Evolutionary conservation across 768 basidiomycete genomes (phyloP).

Genomic region (Suillus clintonianus): DNA sequence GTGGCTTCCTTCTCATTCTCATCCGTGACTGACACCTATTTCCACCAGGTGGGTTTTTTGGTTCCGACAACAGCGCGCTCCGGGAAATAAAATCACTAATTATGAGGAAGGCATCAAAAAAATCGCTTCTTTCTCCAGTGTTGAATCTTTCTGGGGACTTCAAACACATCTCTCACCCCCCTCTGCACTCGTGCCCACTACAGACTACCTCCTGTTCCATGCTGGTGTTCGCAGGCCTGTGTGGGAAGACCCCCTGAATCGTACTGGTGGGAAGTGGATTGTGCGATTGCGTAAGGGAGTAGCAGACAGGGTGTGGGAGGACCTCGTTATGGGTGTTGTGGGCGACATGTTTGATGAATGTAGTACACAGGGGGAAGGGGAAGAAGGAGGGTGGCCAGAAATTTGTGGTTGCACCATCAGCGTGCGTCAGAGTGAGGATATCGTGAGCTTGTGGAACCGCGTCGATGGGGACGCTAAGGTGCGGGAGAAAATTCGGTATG

Average conservation of each 20-base stretch:
- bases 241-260: conserved; percentile 94
- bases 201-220: conserved; percentile 94
- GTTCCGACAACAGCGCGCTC: conserved; percentile 88
- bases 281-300: conserved; percentile 90
- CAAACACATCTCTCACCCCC: conserved; percentile 91
- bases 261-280: conserved; percentile 92
- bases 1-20: conserved; percentile 33
- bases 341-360: conserved; percentile 89
- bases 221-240: conserved; percentile 82
- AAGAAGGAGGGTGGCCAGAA: conserved; percentile 58
- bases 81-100: conserved; percentile 85
- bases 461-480: conserved; percentile 75
- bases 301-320: conserved; percentile 90
- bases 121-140: conserved; percentile 89
- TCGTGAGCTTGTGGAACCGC: conserved; percentile 90
- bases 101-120: conserved; percentile 97
- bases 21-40: conserved; percentile 10
- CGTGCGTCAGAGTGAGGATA: conserved; percentile 91
- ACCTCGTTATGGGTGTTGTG: conserved; percentile 80
- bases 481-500: conserved; percentile 82
- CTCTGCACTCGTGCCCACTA: conserved; percentile 81
- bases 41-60: conserved; percentile 81
- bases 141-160: conserved; percentile 94
- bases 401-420: conserved; percentile 96
- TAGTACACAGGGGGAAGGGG: conserved; percentile 34